Conservation (phyloP, 2,329 filamentous ascomycete genomes). For the Paecilomyces formosus region DNA sequence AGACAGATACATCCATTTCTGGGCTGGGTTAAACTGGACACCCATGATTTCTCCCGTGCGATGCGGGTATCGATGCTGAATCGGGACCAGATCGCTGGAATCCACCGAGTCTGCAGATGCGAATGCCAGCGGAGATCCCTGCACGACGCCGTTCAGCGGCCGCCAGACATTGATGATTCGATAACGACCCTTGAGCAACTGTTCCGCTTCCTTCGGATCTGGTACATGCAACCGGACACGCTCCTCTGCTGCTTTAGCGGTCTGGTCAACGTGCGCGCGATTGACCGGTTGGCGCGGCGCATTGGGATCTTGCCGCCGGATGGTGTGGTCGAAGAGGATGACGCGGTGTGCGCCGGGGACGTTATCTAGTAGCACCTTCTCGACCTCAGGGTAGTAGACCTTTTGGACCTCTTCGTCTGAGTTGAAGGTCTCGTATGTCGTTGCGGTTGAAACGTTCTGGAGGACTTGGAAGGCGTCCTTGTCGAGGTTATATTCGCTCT, state of each 20-base stretch:
- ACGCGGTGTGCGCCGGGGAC: conserved; percentile 61
- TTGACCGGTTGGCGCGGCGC: conserved; percentile 62
- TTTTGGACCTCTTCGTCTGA: conserved; percentile 58
- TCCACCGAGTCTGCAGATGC: conserved; percentile 49
- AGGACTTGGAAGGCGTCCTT: conserved; percentile 67
- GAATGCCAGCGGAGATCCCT: conserved; percentile 50
- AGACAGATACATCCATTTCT: conserved; percentile 73
- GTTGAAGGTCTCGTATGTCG: conserved; percentile 53
- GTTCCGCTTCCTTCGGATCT: conserved; percentile 55
- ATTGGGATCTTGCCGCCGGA: conserved; percentile 57
- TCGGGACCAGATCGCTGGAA: conserved; percentile 59
- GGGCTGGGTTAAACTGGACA: conserved; percentile 53
- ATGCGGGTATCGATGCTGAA: conserved; percentile 66
- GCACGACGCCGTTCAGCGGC: conserved; percentile 53
- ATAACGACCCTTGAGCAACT: conserved; percentile 60
- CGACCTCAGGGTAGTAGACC: conserved; percentile 80
- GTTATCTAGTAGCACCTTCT: conserved; percentile 59
- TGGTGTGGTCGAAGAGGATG: conserved; percentile 80
- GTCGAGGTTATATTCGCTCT: conserved; percentile 61
- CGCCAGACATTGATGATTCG: conserved; percentile 87
- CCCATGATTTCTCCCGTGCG: conserved; percentile 68
- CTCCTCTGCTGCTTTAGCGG: conserved; percentile 54
- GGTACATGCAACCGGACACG: conserved; percentile 63
- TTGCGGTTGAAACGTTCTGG: conserved; percentile 48
- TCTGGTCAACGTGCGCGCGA: conserved; percentile 78